Conservation (phyloP, 2,329 filamentous ascomycete genomes). For the Aureobasidium sp. region DNA sequence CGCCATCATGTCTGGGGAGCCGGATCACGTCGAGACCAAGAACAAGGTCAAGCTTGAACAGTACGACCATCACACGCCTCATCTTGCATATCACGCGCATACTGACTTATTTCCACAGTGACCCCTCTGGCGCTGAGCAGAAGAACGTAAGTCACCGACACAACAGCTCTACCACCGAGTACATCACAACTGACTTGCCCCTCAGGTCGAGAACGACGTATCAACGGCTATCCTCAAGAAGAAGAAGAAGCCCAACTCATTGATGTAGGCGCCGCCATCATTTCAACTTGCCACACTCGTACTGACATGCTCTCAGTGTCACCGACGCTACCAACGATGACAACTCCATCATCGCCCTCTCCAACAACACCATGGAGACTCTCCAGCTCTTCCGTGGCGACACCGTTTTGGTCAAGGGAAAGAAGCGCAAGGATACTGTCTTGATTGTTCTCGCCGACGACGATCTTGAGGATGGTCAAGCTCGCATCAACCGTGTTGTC, state of each 20-base stretch:
- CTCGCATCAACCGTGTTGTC: constrained; percentile 95
- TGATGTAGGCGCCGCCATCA: constrained; percentile 60
- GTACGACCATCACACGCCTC: constrained; percentile 22
- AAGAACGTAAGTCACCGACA: constrained; percentile 57
- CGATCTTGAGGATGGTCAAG: constrained; percentile 93
- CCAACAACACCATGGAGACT: constrained; percentile 97
- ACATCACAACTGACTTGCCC: constrained; percentile 20
- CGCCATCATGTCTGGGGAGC: constrained; percentile 40
- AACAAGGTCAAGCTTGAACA: constrained; percentile 41
- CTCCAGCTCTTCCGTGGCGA: constrained; percentile 98
- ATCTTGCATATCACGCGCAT: constrained; percentile 26
- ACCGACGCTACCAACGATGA: constrained; percentile 99
- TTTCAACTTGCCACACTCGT: background rate
- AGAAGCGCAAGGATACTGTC: constrained; percentile 99
- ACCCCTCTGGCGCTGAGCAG: constrained; percentile 79
- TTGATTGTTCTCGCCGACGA: constrained; percentile 96
- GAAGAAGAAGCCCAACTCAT: constrained; percentile 99
- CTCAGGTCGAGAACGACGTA: constrained; percentile 69
- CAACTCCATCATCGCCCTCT: constrained; percentile 97
- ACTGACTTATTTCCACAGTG: constrained; percentile 50
- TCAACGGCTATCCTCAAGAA: constrained; percentile 98
- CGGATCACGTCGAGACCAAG: constrained; percentile 34
- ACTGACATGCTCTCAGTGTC: constrained; percentile 54
- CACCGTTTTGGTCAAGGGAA: constrained; percentile 95
- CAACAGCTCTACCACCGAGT: background rate